Evolutionary conservation across 2,329 filamentous ascomycete species (phyloP).

Genomic region (Pseudogymnoascus sp.): DNA sequence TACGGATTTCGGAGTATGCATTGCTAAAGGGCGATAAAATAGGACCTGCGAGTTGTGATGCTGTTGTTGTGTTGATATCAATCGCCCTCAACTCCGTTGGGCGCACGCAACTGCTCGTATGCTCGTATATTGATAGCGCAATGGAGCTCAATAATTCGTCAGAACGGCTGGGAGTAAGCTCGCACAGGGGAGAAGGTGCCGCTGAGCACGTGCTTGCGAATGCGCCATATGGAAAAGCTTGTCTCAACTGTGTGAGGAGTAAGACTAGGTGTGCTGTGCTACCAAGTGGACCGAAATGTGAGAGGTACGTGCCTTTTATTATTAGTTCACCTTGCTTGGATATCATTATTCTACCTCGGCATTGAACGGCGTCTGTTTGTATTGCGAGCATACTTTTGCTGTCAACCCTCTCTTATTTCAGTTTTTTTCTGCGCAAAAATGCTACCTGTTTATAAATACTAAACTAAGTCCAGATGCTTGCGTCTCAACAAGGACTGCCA

Average conservation of each 20-base stretch:
- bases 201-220: constrained; percentile 11
- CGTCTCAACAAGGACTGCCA: constrained; percentile 15
- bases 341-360: not conserved
- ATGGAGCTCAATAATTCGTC: constrained; percentile 3
- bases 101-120: not conserved
- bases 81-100: constrained; percentile 3
- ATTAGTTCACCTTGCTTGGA: not conserved
- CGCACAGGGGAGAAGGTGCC: constrained; percentile 16
- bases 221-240: constrained; percentile 15
- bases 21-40: not conserved
- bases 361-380: not conserved
- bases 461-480: constrained; percentile 12
- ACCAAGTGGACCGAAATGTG: constrained; percentile 10
- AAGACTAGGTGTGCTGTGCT: constrained; percentile 12
- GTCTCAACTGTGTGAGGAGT: constrained; percentile 13
- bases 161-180: not conserved
- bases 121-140: not conserved
- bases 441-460: not conserved
- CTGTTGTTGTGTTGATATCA: constrained; percentile 1
- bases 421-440: not conserved
- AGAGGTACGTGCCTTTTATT: constrained; percentile 12
- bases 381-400: not conserved
- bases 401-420: not conserved
- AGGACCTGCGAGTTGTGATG: not conserved
- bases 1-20: constrained; percentile 1